Percentiles rank a stretch among this genome's conserved stretches.
These are phyloP conservation scores for Cutaneotrichosporon arboriforme DNA, from an alignment of 1,284 basidiomycete genomes.

Conservation along the genomic window DNA sequence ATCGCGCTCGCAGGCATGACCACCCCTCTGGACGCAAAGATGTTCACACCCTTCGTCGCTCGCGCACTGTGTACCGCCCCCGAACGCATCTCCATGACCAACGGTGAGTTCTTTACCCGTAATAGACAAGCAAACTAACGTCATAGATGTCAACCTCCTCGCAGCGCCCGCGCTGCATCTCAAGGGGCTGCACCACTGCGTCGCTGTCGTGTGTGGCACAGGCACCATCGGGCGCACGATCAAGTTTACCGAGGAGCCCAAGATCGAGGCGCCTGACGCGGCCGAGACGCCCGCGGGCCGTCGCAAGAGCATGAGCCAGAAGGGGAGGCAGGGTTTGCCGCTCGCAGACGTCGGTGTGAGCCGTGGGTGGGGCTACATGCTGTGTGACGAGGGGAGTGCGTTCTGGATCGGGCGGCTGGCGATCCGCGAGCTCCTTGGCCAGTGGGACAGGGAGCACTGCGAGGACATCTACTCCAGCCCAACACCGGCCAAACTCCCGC, in stretches of 20 bases:
- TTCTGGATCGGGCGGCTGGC: slow-evolving; percentile 42
- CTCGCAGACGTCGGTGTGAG: slow-evolving; percentile 35
- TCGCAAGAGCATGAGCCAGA: not conserved
- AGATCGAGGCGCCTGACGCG: slow-evolving; percentile 7
- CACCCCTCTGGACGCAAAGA: slow-evolving; percentile 22
- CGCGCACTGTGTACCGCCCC: slow-evolving; percentile 16
- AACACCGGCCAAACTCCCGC: slow-evolving; percentile 18
- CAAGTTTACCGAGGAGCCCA: slow-evolving; percentile 12
- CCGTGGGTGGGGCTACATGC: slow-evolving; percentile 41
- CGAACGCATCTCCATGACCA: slow-evolving; percentile 30
- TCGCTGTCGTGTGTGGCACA: slow-evolving; percentile 39
- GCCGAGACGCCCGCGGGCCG: not conserved
- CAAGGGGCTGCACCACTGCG: slow-evolving; percentile 28
- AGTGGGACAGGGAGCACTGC: slow-evolving; percentile 31
- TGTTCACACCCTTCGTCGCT: slow-evolving; percentile 23
- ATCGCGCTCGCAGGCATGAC: slow-evolving; percentile 38
- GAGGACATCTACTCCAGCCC: slow-evolving; percentile 24
- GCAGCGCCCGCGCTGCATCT: slow-evolving; percentile 37
- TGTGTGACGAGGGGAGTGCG: slow-evolving; percentile 43
- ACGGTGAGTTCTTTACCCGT: slow-evolving; percentile 26
- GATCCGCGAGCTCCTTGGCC: slow-evolving; percentile 29
- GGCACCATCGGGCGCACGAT: slow-evolving; percentile 40
- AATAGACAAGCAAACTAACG: not conserved
- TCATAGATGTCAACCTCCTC: slow-evolving; percentile 39
- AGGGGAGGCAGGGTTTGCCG: slow-evolving; percentile 17